Base-by-base conservation (phyloP, 2,329 filamentous ascomycete genomes). In the Capronia coronata region DNA sequence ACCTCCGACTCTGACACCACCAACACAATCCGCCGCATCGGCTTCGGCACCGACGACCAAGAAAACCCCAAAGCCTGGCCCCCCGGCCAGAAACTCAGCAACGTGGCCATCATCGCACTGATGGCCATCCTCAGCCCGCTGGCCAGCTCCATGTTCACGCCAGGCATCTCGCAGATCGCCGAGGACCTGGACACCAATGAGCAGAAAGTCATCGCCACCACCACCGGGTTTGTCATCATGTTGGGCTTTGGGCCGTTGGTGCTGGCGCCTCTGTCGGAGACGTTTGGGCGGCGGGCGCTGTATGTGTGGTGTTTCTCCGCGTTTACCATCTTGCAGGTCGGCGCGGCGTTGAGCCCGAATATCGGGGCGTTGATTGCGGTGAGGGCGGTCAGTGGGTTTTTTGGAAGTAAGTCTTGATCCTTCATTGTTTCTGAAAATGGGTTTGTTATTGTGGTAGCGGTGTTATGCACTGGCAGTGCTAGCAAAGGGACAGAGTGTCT, bases 231-330 rank as follows among this genome's bases (percentile, higher is more conserved):
- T 49, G 71, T 76, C 3, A 65, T 76, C 39, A 71, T 72, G 65
- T 63, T 76, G 1, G 74, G 73, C 7, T 59, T 84, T 49, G 85
- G 84, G 0, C 85, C 85, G 1, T 76, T 79, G 0, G 71, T 89
- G 13, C 86, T 84, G 73, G 85, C 84, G 1, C 86, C 86, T 0
- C 68, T 89, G 2, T 86, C 81, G 1, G 86, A 91, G 68, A 71
- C 86, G 30, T 79, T 75, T 59, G 86, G 86, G 27, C 77, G 86
- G 25, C 73, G 79, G 27, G 63, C 83, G 32, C 86, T 89, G 63
- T 82, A 82, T 46, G 66, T 87, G 58, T 82, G 84, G 65, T 80
- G 79, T 42, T 74, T 86, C 49, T 79, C 76, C 5, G 74, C 79
- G 39, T 84, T 80, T 9, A 79, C 78, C 2, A 76, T 74, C 7